phyloP scores from a whole-genome alignment of 225 moss, liverwort and hornwort species.

The Ulota crispa region DNA sequence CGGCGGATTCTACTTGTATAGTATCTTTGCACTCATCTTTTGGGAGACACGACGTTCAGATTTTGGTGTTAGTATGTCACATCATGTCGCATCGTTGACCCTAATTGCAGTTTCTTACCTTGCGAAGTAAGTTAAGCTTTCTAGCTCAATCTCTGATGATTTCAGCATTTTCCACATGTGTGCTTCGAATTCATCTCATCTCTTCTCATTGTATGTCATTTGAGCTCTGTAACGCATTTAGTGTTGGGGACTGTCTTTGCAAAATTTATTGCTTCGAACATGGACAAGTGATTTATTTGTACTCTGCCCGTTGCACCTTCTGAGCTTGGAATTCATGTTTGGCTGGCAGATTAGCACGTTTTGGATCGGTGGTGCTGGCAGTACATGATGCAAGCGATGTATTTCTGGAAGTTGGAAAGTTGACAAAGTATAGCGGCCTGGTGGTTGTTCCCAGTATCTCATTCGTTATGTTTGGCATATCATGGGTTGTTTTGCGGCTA shows the following conservation, averaged over 20 bases:
- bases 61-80: slow-evolving; percentile 85
- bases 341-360: slow-evolving; percentile 37
- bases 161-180: background rate
- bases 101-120: slow-evolving; percentile 75
- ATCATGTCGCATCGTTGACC: slow-evolving; percentile 62
- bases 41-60: slow-evolving; percentile 93
- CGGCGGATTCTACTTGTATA: slow-evolving; percentile 89
- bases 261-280: background rate
- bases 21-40: slow-evolving; percentile 75
- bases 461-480: slow-evolving; percentile 53
- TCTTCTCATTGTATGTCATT: background rate
- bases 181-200: background rate
- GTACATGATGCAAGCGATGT: slow-evolving; percentile 67
- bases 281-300: background rate
- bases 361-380: slow-evolving; percentile 61
- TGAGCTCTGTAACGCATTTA: background rate
- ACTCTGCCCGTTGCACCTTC: background rate
- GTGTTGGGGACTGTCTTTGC: background rate
- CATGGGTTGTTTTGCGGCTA: slow-evolving; percentile 59
- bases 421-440: slow-evolving; percentile 64
- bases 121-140: slow-evolving; percentile 58
- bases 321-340: slow-evolving; percentile 15
- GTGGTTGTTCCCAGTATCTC: slow-evolving; percentile 53
- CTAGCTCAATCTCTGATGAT: background rate
- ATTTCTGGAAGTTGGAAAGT: slow-evolving; percentile 61